A percentile compares a stretch with the other conserved stretches of the same genome.
Conservation (phyloP, 1,284 basidiomycete species). For the Leucoagaricus sp. region DNA sequence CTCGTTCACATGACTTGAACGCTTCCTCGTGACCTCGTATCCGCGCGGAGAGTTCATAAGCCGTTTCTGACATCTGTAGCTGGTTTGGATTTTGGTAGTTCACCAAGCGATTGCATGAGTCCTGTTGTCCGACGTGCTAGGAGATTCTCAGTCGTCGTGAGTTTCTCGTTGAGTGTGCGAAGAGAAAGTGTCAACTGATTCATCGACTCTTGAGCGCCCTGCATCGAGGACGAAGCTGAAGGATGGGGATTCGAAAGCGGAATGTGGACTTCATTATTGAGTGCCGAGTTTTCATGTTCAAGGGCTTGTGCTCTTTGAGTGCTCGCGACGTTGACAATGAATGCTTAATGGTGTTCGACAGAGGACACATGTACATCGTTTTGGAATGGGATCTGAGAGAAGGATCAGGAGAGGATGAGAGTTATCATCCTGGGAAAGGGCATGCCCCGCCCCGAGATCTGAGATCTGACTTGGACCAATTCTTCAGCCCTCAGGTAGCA, state of each 20-base stretch:
- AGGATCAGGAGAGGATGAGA: conserved; percentile 15
- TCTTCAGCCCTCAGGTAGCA: no score
- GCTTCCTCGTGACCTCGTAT: conserved; percentile 55
- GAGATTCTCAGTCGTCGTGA: conserved; percentile 55
- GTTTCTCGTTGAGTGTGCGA: conserved; percentile 67
- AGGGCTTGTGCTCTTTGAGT: conserved; percentile 43
- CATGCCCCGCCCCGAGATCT: no score
- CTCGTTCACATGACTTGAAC: conserved; percentile 44
- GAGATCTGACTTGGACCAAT: no score
- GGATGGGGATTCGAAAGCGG: conserved; percentile 52
- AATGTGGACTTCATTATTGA: conserved; percentile 52
- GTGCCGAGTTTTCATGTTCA: conserved; percentile 56
- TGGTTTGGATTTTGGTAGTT: conserved; percentile 43
- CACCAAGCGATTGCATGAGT: conserved; percentile 41
- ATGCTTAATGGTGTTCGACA: conserved; percentile 62
- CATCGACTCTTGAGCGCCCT: conserved; percentile 28
- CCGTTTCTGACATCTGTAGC: no score
- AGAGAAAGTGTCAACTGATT: conserved; percentile 68
- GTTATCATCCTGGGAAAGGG: no score
- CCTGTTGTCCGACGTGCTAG: conserved; percentile 53
- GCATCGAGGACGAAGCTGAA: conserved; percentile 45
- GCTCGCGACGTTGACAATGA: conserved; percentile 52
- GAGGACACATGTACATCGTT: conserved; percentile 65
- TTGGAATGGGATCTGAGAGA: conserved; percentile 13
- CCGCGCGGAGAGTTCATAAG: conserved; percentile 49